Conservation (phyloP, 2,329 filamentous ascomycete genomes). For the Dendrostoma leiphaemia region DNA sequence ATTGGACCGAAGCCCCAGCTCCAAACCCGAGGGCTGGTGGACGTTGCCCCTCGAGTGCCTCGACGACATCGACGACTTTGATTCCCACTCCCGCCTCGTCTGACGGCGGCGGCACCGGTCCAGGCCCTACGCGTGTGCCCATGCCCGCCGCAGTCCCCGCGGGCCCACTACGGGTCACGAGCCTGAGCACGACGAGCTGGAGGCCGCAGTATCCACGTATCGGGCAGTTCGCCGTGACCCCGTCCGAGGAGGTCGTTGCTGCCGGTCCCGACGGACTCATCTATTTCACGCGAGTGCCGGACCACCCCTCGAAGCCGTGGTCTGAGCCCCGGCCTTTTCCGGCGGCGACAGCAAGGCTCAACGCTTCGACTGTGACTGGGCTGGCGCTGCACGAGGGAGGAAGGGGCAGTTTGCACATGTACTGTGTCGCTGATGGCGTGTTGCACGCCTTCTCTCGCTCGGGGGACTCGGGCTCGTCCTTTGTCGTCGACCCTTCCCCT, state of each 20-base stretch:
- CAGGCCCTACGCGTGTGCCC: neutral
- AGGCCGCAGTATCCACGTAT: neutral
- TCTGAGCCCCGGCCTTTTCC: neutral
- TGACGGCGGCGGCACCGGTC: neutral
- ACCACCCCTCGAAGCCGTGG: neutral
- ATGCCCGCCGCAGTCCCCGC: neutral
- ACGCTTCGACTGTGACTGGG: slow-evolving; percentile 1
- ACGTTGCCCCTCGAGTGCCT: neutral
- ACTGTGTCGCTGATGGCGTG: no score
- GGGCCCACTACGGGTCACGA: neutral
- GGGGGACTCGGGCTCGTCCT: no score
- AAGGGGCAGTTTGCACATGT: no score
- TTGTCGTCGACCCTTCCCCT: no score
- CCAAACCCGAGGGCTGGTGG: neutral
- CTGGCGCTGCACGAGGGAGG: no score
- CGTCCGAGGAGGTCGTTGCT: neutral
- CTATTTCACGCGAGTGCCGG: neutral
- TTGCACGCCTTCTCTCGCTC: no score
- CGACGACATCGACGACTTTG: neutral
- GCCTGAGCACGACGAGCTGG: neutral
- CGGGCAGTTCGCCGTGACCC: neutral
- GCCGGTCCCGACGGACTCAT: neutral
- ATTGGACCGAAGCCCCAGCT: neutral
- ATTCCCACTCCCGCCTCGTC: neutral
- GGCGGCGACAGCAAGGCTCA: neutral